Percentiles rank a stretch among this genome's conserved stretches.
Conservation (phyloP, 2,329 filamentous ascomycete species). For the Aspergillus aculeatinus region DNA sequence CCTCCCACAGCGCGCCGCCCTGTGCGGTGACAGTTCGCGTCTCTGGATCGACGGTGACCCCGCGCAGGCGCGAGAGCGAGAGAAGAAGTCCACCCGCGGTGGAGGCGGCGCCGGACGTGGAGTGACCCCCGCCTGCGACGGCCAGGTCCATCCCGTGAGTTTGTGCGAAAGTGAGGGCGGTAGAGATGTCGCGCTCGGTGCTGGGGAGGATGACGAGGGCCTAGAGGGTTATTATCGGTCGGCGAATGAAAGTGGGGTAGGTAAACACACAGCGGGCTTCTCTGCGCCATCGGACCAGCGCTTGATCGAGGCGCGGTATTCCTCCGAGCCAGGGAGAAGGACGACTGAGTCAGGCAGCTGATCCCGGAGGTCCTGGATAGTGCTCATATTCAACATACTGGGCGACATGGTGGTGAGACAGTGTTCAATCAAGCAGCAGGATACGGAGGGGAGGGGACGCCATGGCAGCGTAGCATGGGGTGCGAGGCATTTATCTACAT, state of each 20-base stretch:
- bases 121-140: not conserved
- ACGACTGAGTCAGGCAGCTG: not conserved
- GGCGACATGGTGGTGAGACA: too few relatives aligned
- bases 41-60: not conserved
- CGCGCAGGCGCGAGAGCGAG: not conserved
- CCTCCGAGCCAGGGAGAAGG: not conserved
- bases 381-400: too few relatives aligned
- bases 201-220: not conserved
- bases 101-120: not conserved
- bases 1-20: constrained; percentile 19
- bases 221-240: not conserved
- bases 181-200: not conserved
- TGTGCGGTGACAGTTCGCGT: not conserved
- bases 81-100: not conserved
- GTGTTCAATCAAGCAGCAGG: too few relatives aligned
- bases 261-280: not conserved
- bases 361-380: not conserved
- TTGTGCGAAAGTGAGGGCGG: not conserved
- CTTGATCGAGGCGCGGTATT: not conserved
- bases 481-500: too few relatives aligned
- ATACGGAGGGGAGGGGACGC: too few relatives aligned
- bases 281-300: not conserved
- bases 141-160: not conserved
- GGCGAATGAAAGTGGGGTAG: not conserved
- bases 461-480: too few relatives aligned